Conservation (phyloP, 1,284 basidiomycete genomes). For the Takashimella tepidaria region DNA sequence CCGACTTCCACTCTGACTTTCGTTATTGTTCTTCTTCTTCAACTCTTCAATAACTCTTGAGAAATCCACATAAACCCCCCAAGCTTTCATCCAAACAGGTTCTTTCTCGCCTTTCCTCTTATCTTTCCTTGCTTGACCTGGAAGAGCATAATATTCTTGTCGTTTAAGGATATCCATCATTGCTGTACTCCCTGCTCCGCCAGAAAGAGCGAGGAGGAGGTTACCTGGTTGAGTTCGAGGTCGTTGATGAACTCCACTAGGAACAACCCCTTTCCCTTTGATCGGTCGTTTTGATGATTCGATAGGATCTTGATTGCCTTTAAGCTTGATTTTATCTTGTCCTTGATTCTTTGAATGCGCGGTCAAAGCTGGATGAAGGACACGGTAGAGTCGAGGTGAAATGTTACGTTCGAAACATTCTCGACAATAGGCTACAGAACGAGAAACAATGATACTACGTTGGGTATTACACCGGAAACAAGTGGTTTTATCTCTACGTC, state of each 20-base stretch:
- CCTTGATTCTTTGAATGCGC: no score
- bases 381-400: slow-evolving; percentile 21
- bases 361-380: slow-evolving; percentile 30
- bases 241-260: slow-evolving; percentile 8
- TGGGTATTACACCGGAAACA: slow-evolving; percentile 17
- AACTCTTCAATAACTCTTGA: slow-evolving; percentile 18
- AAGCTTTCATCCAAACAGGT: slow-evolving; percentile 35
- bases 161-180: slow-evolving; percentile 33
- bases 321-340: no score
- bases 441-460: slow-evolving; percentile 36
- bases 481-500: not conserved
- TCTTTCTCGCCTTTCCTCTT: slow-evolving; percentile 31
- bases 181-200: slow-evolving; percentile 40
- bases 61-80: slow-evolving; percentile 45
- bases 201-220: slow-evolving; percentile 33
- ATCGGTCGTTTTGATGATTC: slow-evolving; percentile 3
- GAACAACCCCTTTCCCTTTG: not conserved
- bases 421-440: slow-evolving; percentile 22
- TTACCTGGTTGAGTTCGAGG: slow-evolving; percentile 23
- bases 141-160: slow-evolving; percentile 26
- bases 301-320: not conserved
- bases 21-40: not conserved
- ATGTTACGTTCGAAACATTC: slow-evolving; percentile 31
- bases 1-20: not conserved
- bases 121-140: slow-evolving; percentile 16